phyloP scores from a whole-genome alignment of 352 stramenopile species.

The Peronospora destructor region DNA sequence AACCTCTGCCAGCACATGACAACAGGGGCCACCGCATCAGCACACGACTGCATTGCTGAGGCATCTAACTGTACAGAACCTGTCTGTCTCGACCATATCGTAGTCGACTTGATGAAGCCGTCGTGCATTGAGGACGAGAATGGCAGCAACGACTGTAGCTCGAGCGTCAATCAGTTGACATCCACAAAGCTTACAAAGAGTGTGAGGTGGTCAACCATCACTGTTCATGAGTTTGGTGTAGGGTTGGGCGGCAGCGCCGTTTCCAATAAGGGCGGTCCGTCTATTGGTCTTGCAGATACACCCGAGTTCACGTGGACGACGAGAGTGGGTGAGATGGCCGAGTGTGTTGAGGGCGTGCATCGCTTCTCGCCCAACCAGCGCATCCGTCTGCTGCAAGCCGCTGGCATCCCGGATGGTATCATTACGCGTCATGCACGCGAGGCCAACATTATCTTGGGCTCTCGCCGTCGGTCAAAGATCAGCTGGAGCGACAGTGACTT shows the following conservation, averaged over 20 bases:
- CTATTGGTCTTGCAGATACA: conserved; percentile 45
- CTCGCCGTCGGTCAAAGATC: conserved; percentile 33
- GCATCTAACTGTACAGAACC: not conserved
- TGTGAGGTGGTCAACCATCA: conserved; percentile 38
- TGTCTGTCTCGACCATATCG: not conserved
- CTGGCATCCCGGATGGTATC: conserved; percentile 54
- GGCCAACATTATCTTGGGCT: conserved; percentile 61
- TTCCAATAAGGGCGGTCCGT: conserved; percentile 48
- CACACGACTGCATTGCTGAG: conserved; percentile 2
- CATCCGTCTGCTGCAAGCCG: conserved; percentile 44
- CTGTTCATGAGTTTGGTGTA: conserved; percentile 56
- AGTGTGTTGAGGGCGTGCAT: conserved; percentile 55
- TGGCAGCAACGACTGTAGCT: not conserved
- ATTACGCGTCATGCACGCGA: conserved; percentile 59
- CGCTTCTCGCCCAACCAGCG: conserved; percentile 54
- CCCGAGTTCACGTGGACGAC: conserved; percentile 66
- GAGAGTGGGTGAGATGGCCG: conserved; percentile 59
- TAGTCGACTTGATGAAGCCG: conserved; percentile 2
- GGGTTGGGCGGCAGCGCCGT: conserved; percentile 48
- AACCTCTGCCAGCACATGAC: conserved; percentile 3
- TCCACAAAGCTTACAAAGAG: conserved; percentile 19
- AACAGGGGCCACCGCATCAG: not conserved
- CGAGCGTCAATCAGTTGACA: not conserved
- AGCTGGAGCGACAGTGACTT: conserved; percentile 17
- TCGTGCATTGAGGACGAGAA: conserved; percentile 1